Base-by-base conservation (phyloP, 2,329 filamentous ascomycete genomes). In the Didymellaceae sp. region DNA sequence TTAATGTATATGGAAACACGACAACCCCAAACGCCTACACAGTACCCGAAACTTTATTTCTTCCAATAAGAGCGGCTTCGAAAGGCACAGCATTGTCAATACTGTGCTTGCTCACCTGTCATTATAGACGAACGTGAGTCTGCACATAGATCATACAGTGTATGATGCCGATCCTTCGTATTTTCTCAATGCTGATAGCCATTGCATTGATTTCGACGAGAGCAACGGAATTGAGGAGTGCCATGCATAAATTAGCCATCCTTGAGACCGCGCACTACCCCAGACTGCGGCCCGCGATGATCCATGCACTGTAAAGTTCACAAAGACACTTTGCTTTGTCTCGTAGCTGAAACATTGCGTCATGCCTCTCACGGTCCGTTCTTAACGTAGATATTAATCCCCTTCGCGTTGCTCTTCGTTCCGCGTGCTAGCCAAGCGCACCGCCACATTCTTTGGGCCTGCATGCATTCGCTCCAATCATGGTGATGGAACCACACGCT, bases 241-340 rank as follows among this genome's bases (percentile, higher is more conserved):
- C n/a, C n/a, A n/a, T n/a, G n/a, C n/a, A n/a, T n/a, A n/a, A n/a
- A n/a, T n/a, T n/a, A n/a, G n/a, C n/a, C n/a, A n/a, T n/a, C n/a
- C n/a, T n/a, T 43, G 45, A 38, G 25, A 48, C n/a, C 34, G 20
- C 17, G 18, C 31, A 37, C 37, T 38, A 32, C 32, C 45, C 38
- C 38, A 43, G 18, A 37, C 18, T 37, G 8, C 24, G 17, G 30
- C 5, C 38, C 24, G 28, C 18, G 17, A 25, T 35, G 13, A 41
- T 22, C 30, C 30, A 28, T 34, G 45, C 7, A 11, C 1, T 34
- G 18, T 32, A 43, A 16, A 32, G 32, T 48, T 48, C 5, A 13
- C 5, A 48, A 14, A 24, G n/a, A 16, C 18, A 9, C 14, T 6
- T 32, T 9, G 38, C 24, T 13, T 31, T 25, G 18, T 32, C 31